These are phyloP conservation scores for Cyberlindnera meyerae DNA, from an alignment of 805 yeast species.

Conservation along the genomic window DNA sequence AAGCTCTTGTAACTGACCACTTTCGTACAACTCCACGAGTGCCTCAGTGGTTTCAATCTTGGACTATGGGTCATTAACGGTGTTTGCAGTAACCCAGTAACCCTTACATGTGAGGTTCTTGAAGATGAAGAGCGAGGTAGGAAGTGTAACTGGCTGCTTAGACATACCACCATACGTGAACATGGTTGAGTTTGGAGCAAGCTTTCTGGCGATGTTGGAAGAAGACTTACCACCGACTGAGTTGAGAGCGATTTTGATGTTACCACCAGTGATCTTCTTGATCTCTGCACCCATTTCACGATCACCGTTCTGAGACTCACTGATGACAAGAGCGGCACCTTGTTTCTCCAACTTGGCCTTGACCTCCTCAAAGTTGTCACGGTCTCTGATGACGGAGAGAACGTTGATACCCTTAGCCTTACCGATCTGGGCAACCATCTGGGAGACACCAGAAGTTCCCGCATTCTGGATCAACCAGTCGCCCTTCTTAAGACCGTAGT, in stretches of 20 bases:
- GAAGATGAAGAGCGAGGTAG: conserved; percentile 85
- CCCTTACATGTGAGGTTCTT: conserved; percentile 84
- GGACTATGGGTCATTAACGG: conserved; percentile 51
- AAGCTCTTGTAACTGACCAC: conserved; percentile 47
- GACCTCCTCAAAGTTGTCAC: conserved; percentile 68
- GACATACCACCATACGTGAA: conserved; percentile 98
- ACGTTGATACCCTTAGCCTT: conserved; percentile 75
- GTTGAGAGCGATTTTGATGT: conserved; percentile 76
- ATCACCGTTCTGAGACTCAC: conserved; percentile 78
- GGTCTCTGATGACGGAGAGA: conserved; percentile 80
- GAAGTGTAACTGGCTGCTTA: conserved; percentile 86
- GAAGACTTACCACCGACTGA: conserved; percentile 91
- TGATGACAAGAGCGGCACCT: conserved; percentile 85
- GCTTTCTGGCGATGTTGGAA: conserved; percentile 76
- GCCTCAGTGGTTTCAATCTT: conserved; percentile 52
- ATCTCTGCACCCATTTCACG: conserved; percentile 60
- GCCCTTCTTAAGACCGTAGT: conserved; percentile 41
- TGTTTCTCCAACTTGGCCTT: conserved; percentile 47
- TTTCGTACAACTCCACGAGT: conserved; percentile 52
- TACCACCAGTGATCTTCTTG: conserved; percentile 45
- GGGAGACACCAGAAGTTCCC: conserved; percentile 93
- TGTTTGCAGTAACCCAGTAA: conserved; percentile 83
- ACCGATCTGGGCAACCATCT: conserved; percentile 85
- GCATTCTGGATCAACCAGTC: conserved; percentile 97
- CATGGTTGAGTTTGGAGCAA: conserved; percentile 67